Evolutionary conservation across 495 filamentous ascomycete genomes (phyloP).

Genomic region (Aspergillus indologenus): DNA sequence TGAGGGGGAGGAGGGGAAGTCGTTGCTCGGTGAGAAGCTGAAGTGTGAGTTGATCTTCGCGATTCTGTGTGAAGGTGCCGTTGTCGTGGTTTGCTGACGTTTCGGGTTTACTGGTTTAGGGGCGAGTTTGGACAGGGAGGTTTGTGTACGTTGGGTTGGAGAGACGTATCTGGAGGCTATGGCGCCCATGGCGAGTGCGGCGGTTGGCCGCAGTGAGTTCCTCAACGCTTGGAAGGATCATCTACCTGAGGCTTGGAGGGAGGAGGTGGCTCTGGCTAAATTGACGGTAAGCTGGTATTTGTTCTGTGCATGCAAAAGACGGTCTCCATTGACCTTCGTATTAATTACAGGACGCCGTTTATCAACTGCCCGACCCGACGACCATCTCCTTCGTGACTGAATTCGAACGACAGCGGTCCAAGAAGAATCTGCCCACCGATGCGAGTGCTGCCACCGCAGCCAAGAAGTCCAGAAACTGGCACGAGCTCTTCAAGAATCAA

Average conservation of each 20-base stretch:
- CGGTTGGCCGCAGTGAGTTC: slow-evolving; percentile 46
- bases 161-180: slow-evolving; percentile 49
- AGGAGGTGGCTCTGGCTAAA: slow-evolving; percentile 43
- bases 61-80: not conserved
- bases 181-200: slow-evolving; percentile 34
- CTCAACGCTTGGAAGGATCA: slow-evolving; percentile 54
- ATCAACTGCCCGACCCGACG: slow-evolving; percentile 38
- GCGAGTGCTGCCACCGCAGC: slow-evolving; percentile 38
- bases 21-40: slow-evolving; percentile 18
- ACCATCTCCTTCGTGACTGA: slow-evolving; percentile 38
- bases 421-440: slow-evolving; percentile 29
- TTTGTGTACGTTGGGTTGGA: slow-evolving; percentile 50
- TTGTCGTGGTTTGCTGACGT: slow-evolving; percentile 6
- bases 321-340: slow-evolving; percentile 1
- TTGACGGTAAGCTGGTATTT: slow-evolving; percentile 36
- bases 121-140: slow-evolving; percentile 45
- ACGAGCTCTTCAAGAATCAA: slow-evolving; percentile 71
- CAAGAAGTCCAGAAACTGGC: slow-evolving; percentile 74
- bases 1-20: slow-evolving; percentile 22
- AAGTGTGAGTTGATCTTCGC: slow-evolving; percentile 48
- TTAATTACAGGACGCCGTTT: slow-evolving; percentile 28
- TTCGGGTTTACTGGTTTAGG: slow-evolving; percentile 25
- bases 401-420: slow-evolving; percentile 32
- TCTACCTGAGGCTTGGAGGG: slow-evolving; percentile 58
- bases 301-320: not conserved